phyloP scores from a whole-genome alignment of 2,329 filamentous ascomycete species.

The Dactylellina drechsleri region DNA sequence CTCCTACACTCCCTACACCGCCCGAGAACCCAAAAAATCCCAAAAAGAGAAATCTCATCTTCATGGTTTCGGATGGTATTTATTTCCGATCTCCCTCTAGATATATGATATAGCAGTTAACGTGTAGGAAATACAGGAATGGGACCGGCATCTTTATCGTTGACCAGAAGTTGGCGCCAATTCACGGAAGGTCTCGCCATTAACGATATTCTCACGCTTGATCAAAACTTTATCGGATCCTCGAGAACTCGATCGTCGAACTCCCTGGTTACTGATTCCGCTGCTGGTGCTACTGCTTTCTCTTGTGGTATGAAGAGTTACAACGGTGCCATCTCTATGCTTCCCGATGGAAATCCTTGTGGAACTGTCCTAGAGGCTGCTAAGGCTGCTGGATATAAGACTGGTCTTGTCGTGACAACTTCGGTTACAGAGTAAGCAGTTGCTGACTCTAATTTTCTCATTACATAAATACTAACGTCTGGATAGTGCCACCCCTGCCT shows the following conservation, averaged over 20 bases:
- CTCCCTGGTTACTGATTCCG: constrained; percentile 91
- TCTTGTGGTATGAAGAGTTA: constrained; percentile 93
- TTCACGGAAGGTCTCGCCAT: constrained; percentile 75
- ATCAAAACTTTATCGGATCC: constrained; percentile 88
- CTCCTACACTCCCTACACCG: constrained; percentile 60
- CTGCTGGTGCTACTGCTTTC: constrained; percentile 96
- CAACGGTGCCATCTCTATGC: constrained; percentile 91
- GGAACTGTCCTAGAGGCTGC: constrained; percentile 94
- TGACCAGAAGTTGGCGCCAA: constrained; percentile 89
- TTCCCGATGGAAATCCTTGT: constrained; percentile 85
- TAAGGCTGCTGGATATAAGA: constrained; percentile 89
- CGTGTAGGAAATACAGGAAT: constrained; percentile 65
- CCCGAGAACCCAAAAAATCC: constrained; percentile 24
- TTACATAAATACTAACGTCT: neutral
- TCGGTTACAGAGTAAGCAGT: constrained; percentile 77
- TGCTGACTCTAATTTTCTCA: neutral
- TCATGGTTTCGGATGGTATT: constrained; percentile 94
- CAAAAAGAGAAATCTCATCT: constrained; percentile 87
- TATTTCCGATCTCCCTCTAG: no score
- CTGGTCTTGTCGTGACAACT: constrained; percentile 93
- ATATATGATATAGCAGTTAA: neutral
- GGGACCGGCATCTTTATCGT: constrained; percentile 87
- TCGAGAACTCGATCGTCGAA: constrained; percentile 85
- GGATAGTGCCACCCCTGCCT: constrained; percentile 81
- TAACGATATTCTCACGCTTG: constrained; percentile 79